phyloP scores from a whole-genome alignment of 2,329 filamentous ascomycete genomes.

The Coleophoma crateriformis region DNA sequence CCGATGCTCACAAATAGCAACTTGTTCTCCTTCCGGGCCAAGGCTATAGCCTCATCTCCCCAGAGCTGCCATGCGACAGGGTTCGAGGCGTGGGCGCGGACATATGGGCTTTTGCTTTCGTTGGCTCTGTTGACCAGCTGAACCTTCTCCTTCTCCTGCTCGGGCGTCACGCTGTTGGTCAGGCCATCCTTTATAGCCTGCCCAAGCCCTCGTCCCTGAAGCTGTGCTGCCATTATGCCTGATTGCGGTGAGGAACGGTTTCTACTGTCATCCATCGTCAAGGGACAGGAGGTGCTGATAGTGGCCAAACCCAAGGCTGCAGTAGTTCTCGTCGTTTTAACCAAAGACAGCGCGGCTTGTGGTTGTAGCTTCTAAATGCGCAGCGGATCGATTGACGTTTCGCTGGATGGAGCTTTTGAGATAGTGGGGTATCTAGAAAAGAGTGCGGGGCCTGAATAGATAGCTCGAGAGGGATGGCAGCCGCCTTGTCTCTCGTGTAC shows the following conservation, averaged over 20 bases:
- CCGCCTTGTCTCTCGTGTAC: too few species aligned
- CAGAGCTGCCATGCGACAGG: constrained; percentile 90
- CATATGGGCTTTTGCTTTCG: constrained; percentile 63
- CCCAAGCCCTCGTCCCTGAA: constrained; percentile 18
- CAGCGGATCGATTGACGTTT: too few species aligned
- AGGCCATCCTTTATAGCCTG: constrained; percentile 15
- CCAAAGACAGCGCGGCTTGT: too few species aligned
- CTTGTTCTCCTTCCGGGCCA: constrained; percentile 78
- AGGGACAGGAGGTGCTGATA: too few species aligned
- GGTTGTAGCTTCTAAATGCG: too few species aligned
- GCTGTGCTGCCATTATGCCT: constrained; percentile 22
- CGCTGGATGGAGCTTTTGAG: not conserved
- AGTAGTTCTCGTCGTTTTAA: too few species aligned
- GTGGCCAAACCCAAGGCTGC: too few species aligned
- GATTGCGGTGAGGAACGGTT: not conserved
- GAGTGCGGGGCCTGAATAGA: too few species aligned
- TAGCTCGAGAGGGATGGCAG: too few species aligned
- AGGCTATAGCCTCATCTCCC: constrained; percentile 67
- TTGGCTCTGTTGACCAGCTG: constrained; percentile 47
- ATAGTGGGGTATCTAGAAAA: not conserved
- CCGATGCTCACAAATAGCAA: constrained; percentile 92
- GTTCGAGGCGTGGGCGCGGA: constrained; percentile 71
- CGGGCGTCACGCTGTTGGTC: not conserved
- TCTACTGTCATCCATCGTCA: too few species aligned
- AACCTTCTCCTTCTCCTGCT: constrained; percentile 13